Percentiles rank a stretch among this genome's conserved stretches.
Evolutionary conservation across 1,139 yeast species (phyloP).

Genomic region (Lodderomyces parapsilosis): DNA sequence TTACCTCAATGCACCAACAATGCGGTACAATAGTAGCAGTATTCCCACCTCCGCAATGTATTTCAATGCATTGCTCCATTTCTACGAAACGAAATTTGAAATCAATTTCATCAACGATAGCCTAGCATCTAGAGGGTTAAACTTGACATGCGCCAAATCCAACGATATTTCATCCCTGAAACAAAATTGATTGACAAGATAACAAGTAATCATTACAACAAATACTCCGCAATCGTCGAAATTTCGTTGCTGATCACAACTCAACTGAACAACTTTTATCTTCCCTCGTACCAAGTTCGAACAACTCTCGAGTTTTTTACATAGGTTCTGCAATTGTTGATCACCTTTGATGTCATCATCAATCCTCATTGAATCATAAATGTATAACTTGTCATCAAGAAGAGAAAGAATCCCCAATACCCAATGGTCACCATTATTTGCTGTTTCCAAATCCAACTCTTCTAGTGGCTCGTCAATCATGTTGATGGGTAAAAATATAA

Average conservation of each 20-base stretch:
- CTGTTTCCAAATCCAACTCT: constrained; percentile 26
- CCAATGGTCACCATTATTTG: constrained; percentile 48
- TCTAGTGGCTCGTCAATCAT: constrained; percentile 29
- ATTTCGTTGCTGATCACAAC: constrained; percentile 44
- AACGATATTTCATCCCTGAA: constrained; percentile 20
- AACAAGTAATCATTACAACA: constrained; percentile 40
- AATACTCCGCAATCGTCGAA: constrained; percentile 50
- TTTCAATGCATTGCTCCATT: neutral
- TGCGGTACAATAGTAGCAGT: no score
- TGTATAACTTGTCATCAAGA: constrained; percentile 29
- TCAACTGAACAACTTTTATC: constrained; percentile 25
- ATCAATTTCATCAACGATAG: constrained; percentile 21
- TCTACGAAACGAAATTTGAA: constrained; percentile 8
- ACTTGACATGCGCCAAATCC: constrained; percentile 26
- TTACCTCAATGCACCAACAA: no score
- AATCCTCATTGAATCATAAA: constrained; percentile 41
- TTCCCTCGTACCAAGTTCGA: constrained; percentile 17
- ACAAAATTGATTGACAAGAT: constrained; percentile 27
- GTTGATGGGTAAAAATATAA: constrained; percentile 42
- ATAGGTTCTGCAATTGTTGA: constrained; percentile 19
- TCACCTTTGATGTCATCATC: constrained; percentile 21
- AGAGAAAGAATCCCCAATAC: constrained; percentile 33
- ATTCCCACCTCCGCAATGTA: no score
- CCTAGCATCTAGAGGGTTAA: constrained; percentile 33
- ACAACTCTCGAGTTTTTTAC: constrained; percentile 24